Percentiles rank a stretch among this genome's conserved stretches.
Evolutionary conservation across 2,329 filamentous ascomycete species (phyloP).

Genomic region (Malbranchea cinnamomea): DNA sequence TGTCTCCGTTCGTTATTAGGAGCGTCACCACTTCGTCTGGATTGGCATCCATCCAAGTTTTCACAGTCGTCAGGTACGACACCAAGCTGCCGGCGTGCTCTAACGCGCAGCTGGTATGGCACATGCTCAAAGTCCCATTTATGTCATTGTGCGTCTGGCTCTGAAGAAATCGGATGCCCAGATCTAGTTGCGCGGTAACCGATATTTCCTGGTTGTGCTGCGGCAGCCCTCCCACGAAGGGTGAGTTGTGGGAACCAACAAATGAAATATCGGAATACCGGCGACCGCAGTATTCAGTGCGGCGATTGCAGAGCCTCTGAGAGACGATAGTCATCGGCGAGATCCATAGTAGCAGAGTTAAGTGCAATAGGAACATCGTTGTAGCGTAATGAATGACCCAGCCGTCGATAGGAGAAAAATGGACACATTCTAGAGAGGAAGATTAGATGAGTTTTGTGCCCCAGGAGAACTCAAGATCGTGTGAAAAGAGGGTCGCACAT

Average conservation of each 20-base stretch:
- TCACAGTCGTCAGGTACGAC: conserved; percentile 41
- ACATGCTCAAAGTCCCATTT: conserved; percentile 40
- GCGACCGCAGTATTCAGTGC: conserved; percentile 39
- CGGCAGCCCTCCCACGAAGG: conserved; percentile 43
- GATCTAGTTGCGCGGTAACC: conserved; percentile 42
- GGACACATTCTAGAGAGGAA: no score
- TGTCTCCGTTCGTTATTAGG: conserved; percentile 47
- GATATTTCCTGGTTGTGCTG: conserved; percentile 47
- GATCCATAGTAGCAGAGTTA: background rate
- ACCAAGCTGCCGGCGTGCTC: conserved; percentile 44
- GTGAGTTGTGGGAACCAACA: conserved; percentile 49
- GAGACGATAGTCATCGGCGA: conserved; percentile 5
- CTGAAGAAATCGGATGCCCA: conserved; percentile 50
- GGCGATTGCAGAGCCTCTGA: conserved; percentile 39
- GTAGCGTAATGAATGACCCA: no score
- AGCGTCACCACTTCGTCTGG: conserved; percentile 48
- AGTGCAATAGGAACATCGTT: no score
- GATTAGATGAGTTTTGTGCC: no score
- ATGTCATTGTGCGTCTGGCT: conserved; percentile 45
- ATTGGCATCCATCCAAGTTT: conserved; percentile 44
- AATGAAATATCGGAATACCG: conserved; percentile 46
- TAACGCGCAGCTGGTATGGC: conserved; percentile 48
- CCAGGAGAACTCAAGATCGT: no score
- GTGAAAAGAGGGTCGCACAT: no score
- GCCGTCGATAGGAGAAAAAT: no score